Evolutionary conservation across 495 filamentous ascomycete species (phyloP), one percentile per base, ranked within the genome.

Genomic region (Copromyces sp.): DNA sequence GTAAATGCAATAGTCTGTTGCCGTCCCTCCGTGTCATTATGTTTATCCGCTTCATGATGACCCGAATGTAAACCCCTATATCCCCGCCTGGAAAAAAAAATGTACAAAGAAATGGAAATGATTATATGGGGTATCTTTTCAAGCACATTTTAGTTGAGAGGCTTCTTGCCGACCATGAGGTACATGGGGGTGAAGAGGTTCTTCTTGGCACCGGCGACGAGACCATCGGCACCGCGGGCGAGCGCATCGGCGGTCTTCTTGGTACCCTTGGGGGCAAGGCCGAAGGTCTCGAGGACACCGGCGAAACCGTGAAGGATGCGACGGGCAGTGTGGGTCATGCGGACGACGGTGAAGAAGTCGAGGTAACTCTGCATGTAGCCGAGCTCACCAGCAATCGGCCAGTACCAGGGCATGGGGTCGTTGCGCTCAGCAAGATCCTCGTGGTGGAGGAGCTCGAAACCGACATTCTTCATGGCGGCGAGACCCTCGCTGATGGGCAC

Each of bases 151-250:
- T 80, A 85, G 75, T 84, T 77, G 59, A 75, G 75, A n/a, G 95
- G 93, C 86, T 99, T 99, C 83, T 94, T 89, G 44, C 88, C 95
- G 72, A 99, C 90, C 95, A 99, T 98, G 81, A 99, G 84, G 85
- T 98, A 98, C 95, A 99, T 99, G 44, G 95, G 95, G 0, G 95
- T 99, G 85, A 99, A 99, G 20, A 99, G 87, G 79, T 97, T 92
- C 87, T 93, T 89, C 87, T 92, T 90, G 44, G 89, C 95, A 83
- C 95, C 95, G 65, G 91, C 93, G 8, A 97, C 95, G 70, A 99
- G 86, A 74, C 89, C 92, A 80, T 98, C 96, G 35, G 88, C 95
- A 24, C 92, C 95, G 72, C 89, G 72, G 11, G 91, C 94, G 74
- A 99, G 83, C 75, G 90, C 92, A 82, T 98, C 92, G 17, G 95